A percentile compares a stretch with the other conserved stretches of the same genome.
These are phyloP conservation scores for Vitis rotundifolia DNA, from an alignment of 164 flowering plant genomes.

Conservation along the genomic window DNA sequence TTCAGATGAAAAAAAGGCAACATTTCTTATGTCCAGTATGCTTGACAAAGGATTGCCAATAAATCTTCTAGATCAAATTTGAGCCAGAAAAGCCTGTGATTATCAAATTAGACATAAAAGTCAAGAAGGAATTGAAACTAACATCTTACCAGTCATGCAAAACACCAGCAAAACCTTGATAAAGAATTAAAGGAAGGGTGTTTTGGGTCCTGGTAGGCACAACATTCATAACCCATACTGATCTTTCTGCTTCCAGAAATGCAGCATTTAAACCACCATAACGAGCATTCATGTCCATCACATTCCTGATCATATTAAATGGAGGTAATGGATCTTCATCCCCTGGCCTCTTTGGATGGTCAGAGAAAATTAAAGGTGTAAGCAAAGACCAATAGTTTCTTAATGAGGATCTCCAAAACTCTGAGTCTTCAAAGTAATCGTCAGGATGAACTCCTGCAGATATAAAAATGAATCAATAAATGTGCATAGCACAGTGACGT, in stretches of 20 bases:
- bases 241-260: constrained; percentile 65
- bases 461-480: constrained; percentile 17
- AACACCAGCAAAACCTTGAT: constrained; percentile 86
- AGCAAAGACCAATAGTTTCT: constrained; percentile 94
- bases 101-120: background rate
- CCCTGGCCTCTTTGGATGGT: constrained; percentile 98
- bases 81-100: background rate
- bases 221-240: constrained; percentile 97
- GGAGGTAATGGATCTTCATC: constrained; percentile 98
- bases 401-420: constrained; percentile 65
- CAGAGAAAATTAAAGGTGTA: constrained; percentile 93
- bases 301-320: constrained; percentile 92
- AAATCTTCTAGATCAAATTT: background rate
- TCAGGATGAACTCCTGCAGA: constrained; percentile 74
- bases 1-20: too few species aligned
- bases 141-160: constrained; percentile 80
- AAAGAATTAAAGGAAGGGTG: constrained; percentile 85
- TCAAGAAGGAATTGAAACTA: background rate
- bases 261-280: constrained; percentile 95
- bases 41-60: background rate
- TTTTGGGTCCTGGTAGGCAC: constrained; percentile 63
- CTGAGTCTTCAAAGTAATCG: constrained; percentile 69
- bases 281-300: constrained; percentile 96
- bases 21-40: background rate
- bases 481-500: background rate